Evolutionary conservation across 108 stramenopile genomes (phyloP).

Genomic region (Asterionellopsis glacialis): DNA sequence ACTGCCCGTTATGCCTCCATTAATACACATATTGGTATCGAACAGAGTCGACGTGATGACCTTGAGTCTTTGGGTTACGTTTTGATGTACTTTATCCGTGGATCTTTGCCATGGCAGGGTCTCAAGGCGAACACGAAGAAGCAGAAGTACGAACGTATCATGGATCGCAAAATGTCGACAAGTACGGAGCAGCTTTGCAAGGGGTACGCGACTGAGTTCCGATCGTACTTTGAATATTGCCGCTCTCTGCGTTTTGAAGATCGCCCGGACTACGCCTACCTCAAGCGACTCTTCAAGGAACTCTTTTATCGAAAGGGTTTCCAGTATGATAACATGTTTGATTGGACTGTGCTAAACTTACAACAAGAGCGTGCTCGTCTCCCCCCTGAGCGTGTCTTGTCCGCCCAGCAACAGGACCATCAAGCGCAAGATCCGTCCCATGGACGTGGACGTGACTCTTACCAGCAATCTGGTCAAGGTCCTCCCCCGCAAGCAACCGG

Average conservation of each 20-base stretch:
- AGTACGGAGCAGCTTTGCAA: conserved; percentile 99
- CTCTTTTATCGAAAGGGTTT: conserved; percentile 97
- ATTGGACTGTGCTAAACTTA: conserved; percentile 97
- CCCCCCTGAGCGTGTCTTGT: conserved; percentile 56
- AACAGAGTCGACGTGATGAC: conserved; percentile 97
- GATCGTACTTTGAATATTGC: conserved; percentile 99
- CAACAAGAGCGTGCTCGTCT: conserved; percentile 84
- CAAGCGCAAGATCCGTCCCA: too few relatives aligned
- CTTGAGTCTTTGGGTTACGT: conserved; percentile 99
- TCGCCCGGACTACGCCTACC: conserved; percentile 99
- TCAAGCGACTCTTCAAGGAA: conserved; percentile 96
- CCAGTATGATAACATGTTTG: conserved; percentile 99
- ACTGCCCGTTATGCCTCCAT: conserved; percentile 99
- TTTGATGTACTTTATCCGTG: conserved; percentile 99
- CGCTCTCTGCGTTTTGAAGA: conserved; percentile 98
- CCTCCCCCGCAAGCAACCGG: too few relatives aligned
- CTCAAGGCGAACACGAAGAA: conserved; percentile 99
- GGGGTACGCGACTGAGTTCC: conserved; percentile 98
- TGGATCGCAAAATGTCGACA: conserved; percentile 99
- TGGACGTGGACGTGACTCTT: too few relatives aligned
- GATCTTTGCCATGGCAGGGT: conserved; percentile 99
- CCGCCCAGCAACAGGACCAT: conserved; percentile 2
- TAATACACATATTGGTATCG: conserved; percentile 98
- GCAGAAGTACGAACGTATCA: conserved; percentile 99
- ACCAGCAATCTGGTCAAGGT: too few relatives aligned